phyloP scores from a whole-genome alignment of 2,329 filamentous ascomycete species.

The Aureobasidium leucospermi region DNA sequence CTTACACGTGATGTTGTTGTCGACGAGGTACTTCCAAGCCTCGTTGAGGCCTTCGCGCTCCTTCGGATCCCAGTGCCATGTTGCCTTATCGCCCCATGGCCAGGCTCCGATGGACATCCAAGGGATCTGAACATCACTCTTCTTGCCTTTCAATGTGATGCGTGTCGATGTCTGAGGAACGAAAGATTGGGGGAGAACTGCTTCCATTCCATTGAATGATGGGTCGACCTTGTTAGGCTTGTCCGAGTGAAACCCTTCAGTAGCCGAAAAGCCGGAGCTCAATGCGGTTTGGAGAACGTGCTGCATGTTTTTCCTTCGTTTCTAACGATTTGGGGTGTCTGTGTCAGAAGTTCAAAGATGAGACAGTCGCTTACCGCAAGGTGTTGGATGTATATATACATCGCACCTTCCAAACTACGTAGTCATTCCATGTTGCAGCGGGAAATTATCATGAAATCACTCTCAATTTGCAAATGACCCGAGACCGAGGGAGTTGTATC shows the following conservation, averaged over 20 bases:
- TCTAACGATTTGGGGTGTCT: neutral
- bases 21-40: conserved; percentile 33
- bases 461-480: neutral
- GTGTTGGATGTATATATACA: neutral
- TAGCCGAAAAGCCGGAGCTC: conserved; percentile 19
- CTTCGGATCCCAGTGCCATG: conserved; percentile 28
- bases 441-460: neutral
- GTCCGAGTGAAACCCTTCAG: conserved; percentile 20
- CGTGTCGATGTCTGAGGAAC: conserved; percentile 14
- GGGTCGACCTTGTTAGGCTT: conserved; percentile 19
- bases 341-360: neutral
- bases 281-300: conserved; percentile 23
- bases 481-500: neutral
- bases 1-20: conserved; percentile 30
- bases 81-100: conserved; percentile 23
- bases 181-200: conserved; percentile 17
- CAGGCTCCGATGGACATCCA: conserved; percentile 22
- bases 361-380: neutral
- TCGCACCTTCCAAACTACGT: neutral
- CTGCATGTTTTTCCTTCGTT: conserved; percentile 19
- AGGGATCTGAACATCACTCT: conserved; percentile 18
- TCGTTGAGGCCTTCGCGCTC: conserved; percentile 30
- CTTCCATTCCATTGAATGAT: conserved; percentile 17
- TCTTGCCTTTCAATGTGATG: conserved; percentile 19
- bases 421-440: neutral